Evolutionary conservation across 2,329 filamentous ascomycete genomes (phyloP), one percentile per base, ranked within the genome.

Genomic region (Aspergillus transmontanensis): DNA sequence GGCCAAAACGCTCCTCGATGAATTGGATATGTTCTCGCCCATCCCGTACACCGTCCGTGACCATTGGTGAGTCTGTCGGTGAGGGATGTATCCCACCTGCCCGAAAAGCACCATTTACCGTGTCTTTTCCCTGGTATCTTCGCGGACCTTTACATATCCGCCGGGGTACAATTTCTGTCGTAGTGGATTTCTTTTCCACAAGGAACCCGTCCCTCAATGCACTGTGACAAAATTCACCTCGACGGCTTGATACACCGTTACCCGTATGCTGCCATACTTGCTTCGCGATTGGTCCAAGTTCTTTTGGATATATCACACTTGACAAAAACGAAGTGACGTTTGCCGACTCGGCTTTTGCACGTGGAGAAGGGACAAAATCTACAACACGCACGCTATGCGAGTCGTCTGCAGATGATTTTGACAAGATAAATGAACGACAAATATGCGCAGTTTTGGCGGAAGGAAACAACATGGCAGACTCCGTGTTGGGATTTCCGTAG

Each of bases 201-300:
- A 92, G 81, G 48, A 91, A 81, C 0, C 89, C 89, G 65, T 94
- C 89, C 43, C 85, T 85, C 66, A 96, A 87, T 1, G 94, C 84
- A 48, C 85, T 83, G 64, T 93, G 88, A 74, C 92, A 97, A 77
- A 96, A 97, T 75, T 97, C 94, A 39, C 93, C 94, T 46, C 93
- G 87, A 57, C 95, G 89, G 75, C 94, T 97, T 0, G 94, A 97
- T 16, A 97, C 85, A 19, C 95, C 95, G 65, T 97, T 94, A 23
- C 95, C 95, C 0, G 92, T 91, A 77, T 99, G 95, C 76, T 98
- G 95, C 95, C 95, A 99, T 73, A 96, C 97, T 72, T 93, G 87
- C 77, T 97, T 98, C n/a, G 93, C 92, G 63, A 91, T 78, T 5
- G 87, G 80, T 70, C 90, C 94, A 21, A 87, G 80, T 14, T 88